Base-by-base conservation (phyloP, 257 asterid genomes). In the Scutellaria baicalensis region DNA sequence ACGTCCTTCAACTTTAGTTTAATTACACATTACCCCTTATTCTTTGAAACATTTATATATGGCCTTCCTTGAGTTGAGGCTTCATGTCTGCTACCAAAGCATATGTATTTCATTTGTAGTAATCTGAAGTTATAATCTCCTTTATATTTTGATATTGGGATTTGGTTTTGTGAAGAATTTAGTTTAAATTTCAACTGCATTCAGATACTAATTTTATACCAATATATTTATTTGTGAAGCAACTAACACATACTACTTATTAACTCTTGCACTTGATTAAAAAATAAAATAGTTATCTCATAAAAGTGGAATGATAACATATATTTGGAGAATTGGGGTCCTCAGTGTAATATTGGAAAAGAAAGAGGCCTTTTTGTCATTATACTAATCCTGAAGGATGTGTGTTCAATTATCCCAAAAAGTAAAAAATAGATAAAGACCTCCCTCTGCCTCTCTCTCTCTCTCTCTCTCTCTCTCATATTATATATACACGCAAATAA, bases 401-500 rank as follows among this genome's bases (percentile, higher is more conserved):
- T 59, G 4, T 3, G 44, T 54, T 42, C 44, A 51, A 72, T 52
- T 68, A 73, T 62, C 70, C 60, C 16, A 11, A 5, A 66, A 69
- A 54, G 65, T 23, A 0, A 48, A 49, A 31, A 48, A 38, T 16
- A 47, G 1, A 1, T 1, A 27, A 67, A 16, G 18, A 12, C 51
- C 35, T 6, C 23, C 1, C 45, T 36, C n/a, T 11, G 12, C 8
- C n/a, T 12, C 10, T 13, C n/a, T 49, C 48, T 5, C 0, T 5
- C 47, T 11, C 13, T 8, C 50, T 10, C 21, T 72, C 23, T 20
- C 50, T 49, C 47, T 6, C 14, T 42, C 45, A 6, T 9, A 0
- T 11, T 33, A 39, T 33, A 58, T 42, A 49, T 38, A 50, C 4
- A 23, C 12, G 6, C 33, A 17, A 0, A 64, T 23, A 27, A 27